Base-by-base conservation (phyloP, 2,329 filamentous ascomycete genomes). In the Fusarium mangiferae region DNA sequence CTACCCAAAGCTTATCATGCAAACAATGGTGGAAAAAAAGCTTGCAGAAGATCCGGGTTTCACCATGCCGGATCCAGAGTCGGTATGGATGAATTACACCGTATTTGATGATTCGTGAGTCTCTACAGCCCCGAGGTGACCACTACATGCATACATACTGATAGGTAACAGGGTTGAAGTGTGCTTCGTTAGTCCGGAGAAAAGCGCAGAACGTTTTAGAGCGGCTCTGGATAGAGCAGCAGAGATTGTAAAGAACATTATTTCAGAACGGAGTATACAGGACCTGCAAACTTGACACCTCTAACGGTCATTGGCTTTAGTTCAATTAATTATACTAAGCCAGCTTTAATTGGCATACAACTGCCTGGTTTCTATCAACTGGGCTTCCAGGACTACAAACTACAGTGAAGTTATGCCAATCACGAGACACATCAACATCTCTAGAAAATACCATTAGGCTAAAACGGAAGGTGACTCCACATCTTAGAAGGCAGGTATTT, bases 11-110 rank as follows among this genome's bases (percentile, higher is more conserved):
- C 13, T 65, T 18, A 65, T 65, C 11, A 62, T 65, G 62, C 62
- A 65, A 18, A 65, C 62, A 0, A 65, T 65, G 56, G 62, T 65
- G 20, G 62, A 62, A 33, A 62, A 45, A 11, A 65, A 62, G 26
- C 11, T 62, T 10, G 46, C 62, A 1, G 62, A 65, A 7, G 62
- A 65, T 20, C 45, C 62, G 2, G 62, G 62, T 11, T 65, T 62
- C 18, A 65, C 62, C 3, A 65, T 65, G 56, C 62, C 56, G 14
- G 30, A 65, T 7, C 62, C 56, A 33, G 33, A 65, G 22, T 65
- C 62, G 26, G 56, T 65, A 9, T 65, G 56, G 62, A 65, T 65
- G 14, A 65, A 5, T 20, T 65, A 65, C 24, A 64, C 55, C 9
- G 61, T 61, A 0, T 22, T 49, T 36, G 44, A 64, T 42, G 28